Evolutionary conservation across 306 rosid species (phyloP), one percentile per base, ranked within the genome.

Genomic region (Cucumis sativus): DNA sequence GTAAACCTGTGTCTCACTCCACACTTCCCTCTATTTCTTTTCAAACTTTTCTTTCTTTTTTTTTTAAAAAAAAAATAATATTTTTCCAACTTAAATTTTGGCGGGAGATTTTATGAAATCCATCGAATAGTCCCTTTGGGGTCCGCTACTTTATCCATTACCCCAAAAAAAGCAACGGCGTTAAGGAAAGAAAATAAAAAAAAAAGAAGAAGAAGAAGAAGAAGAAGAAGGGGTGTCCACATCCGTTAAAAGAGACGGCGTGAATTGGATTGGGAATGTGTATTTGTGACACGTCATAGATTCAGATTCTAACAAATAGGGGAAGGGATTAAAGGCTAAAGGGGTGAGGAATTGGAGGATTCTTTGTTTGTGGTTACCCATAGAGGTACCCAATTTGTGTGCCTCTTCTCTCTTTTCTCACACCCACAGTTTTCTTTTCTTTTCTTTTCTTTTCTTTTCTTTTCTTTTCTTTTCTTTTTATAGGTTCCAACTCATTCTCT

Each of bases 61-160:
- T 59, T 59, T 10, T n/a, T n/a, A n/a, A n/a, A n/a, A n/a, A n/a
- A 1, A 3, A 10, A 14, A 15, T 33, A 64, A 6, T 49, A 33
- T 15, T 45, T 23, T 16, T 15, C 28, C 14, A 21, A 64, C 5
- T 35, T 3, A 7, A 7, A 1, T 59, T 76, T 76, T 76, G 79
- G 79, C 79, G 79, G 79, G 79, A 39, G 41, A 21, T 40, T 76
- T 23, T 59, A 76, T 76, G 6, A 76, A 76, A 76, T 76, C 79
- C 40, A 58, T 6, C 10, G 54, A 37, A 76, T 76, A 59, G 56
- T 41, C 35, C 18, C 8, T 57, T 76, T 76, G 79, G 70, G 70
- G 70, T 76, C 79, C 79, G 79, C 52, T 39, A 30, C 79, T 40
- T 76, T 61, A 75, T 56, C 79, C 66, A 28, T 5, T 58, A 8